These are phyloP conservation scores for Physcia stellaris DNA, from an alignment of 495 filamentous ascomycete species.

Conservation along the genomic window DNA sequence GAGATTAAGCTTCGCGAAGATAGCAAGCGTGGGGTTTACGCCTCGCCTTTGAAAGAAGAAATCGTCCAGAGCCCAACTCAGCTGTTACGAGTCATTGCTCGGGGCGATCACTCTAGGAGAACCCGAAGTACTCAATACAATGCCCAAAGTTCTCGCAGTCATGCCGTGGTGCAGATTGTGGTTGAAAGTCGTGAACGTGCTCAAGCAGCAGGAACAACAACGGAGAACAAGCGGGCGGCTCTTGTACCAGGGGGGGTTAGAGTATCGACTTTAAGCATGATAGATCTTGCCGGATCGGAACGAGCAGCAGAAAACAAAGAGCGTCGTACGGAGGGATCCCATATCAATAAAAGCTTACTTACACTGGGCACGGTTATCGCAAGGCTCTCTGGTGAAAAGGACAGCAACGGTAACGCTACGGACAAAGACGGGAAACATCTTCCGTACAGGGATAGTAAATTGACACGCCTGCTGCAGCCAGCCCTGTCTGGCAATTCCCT, in stretches of 20 bases:
- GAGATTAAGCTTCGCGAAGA: constrained; percentile 97
- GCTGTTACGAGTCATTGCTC: constrained; percentile 83
- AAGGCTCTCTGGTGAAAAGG: constrained; percentile 69
- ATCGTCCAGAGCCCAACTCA: constrained; percentile 97
- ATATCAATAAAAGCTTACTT: constrained; percentile 95
- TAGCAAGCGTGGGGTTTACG: constrained; percentile 90
- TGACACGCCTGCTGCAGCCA: constrained; percentile 83
- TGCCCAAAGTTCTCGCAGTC: constrained; percentile 86
- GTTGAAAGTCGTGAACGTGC: constrained; percentile 89
- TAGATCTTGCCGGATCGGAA: constrained; percentile 93
- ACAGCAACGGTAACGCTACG: constrained; percentile 57
- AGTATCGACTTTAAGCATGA: constrained; percentile 87
- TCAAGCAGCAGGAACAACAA: constrained; percentile 30
- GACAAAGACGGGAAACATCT: constrained; percentile 82
- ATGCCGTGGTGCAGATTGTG: constrained; percentile 96
- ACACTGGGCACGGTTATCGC: constrained; percentile 94
- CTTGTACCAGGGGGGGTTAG: constrained; percentile 81
- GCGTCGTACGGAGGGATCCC: constrained; percentile 82
- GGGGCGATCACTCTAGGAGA: constrained; percentile 79
- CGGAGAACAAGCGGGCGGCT: constrained; percentile 59
- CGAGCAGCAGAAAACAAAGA: constrained; percentile 93
- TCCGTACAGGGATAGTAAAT: constrained; percentile 92
- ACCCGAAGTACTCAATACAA: constrained; percentile 95
- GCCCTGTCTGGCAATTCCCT: constrained; percentile 88
- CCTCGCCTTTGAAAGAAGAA: constrained; percentile 90